phyloP scores from a whole-genome alignment of 805 yeast species.

The Ogataea neopini region DNA sequence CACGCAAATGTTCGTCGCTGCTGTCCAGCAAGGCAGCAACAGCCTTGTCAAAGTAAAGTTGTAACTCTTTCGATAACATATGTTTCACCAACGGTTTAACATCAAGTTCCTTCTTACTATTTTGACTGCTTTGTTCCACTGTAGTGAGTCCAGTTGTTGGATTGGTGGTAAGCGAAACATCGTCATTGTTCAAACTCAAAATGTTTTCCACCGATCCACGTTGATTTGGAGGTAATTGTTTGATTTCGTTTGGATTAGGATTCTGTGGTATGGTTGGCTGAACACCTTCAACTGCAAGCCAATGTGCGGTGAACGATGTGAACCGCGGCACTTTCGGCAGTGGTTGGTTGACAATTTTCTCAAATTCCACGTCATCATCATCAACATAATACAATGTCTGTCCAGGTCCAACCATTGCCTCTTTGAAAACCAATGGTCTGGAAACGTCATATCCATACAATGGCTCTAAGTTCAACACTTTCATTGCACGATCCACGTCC shows the following conservation, averaged over 20 bases:
- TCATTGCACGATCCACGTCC: constrained; percentile 80
- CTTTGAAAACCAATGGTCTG: constrained; percentile 75
- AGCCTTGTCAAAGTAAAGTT: constrained; percentile 88
- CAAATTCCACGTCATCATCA: constrained; percentile 91
- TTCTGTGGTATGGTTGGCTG: constrained; percentile 98
- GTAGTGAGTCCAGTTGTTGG: constrained; percentile 32
- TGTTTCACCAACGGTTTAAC: constrained; percentile 93
- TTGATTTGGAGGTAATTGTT: constrained; percentile 69
- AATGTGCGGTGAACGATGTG: constrained; percentile 90
- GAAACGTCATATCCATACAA: constrained; percentile 80
- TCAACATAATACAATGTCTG: constrained; percentile 91
- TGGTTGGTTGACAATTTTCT: constrained; percentile 88
- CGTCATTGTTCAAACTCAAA: constrained; percentile 53
- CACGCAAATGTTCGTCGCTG: constrained; percentile 56
- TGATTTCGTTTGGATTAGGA: constrained; percentile 80
- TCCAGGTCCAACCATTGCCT: constrained; percentile 87
- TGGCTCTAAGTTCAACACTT: constrained; percentile 90
- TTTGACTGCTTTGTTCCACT: constrained; percentile 27
- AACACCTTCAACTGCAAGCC: constrained; percentile 98
- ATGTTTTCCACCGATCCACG: constrained; percentile 79
- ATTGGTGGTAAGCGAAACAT: constrained; percentile 33
- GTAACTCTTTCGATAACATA: constrained; percentile 90
- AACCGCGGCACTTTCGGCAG: constrained; percentile 93
- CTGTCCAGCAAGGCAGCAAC: constrained; percentile 72
- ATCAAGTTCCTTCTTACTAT: constrained; percentile 48